These are phyloP conservation scores for Tylopilus subfusipes DNA, from an alignment of 768 basidiomycete genomes.

Conservation along the genomic window DNA sequence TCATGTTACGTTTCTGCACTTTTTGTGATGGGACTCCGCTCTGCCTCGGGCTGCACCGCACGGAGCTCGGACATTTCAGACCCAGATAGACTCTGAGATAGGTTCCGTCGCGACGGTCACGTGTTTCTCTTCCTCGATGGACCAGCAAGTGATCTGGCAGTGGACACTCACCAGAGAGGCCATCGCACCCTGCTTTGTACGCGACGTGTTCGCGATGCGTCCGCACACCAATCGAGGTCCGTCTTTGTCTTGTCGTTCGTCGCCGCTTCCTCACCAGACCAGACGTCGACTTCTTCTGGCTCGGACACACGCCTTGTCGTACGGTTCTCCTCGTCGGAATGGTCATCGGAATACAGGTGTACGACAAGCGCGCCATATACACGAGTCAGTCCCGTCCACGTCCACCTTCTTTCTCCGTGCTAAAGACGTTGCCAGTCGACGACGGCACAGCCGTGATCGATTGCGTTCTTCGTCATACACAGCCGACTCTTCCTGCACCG, in stretches of 20 bases:
- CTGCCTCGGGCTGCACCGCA: too few relatives aligned
- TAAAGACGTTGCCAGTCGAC: conserved; percentile 49
- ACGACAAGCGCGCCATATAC: conserved; percentile 60
- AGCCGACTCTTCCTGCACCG: conserved; percentile 20
- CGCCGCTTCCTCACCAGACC: not conserved
- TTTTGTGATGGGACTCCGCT: too few relatives aligned
- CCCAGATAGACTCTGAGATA: too few relatives aligned
- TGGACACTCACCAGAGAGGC: conserved; percentile 60
- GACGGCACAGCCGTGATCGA: conserved; percentile 75
- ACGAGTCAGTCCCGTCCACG: conserved; percentile 37
- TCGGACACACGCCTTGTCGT: conserved; percentile 69
- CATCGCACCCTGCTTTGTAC: conserved; percentile 51
- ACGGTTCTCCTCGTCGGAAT: conserved; percentile 59
- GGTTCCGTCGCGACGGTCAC: too few relatives aligned
- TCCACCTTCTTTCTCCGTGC: not conserved
- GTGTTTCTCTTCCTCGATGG: conserved; percentile 4
- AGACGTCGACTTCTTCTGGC: conserved; percentile 66
- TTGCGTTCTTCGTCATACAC: conserved; percentile 47
- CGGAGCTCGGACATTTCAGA: too few relatives aligned
- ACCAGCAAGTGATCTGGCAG: conserved; percentile 32
- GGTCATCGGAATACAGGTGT: conserved; percentile 57
- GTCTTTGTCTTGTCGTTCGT: not conserved
- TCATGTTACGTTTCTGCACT: too few relatives aligned
- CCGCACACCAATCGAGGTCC: conserved; percentile 33
- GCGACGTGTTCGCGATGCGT: conserved; percentile 49